Percentiles rank a stretch among this genome's conserved stretches.
Evolutionary conservation across 192 early-diverging fungal genomes (phyloP).

Genomic region (Coemansia sp.): DNA sequence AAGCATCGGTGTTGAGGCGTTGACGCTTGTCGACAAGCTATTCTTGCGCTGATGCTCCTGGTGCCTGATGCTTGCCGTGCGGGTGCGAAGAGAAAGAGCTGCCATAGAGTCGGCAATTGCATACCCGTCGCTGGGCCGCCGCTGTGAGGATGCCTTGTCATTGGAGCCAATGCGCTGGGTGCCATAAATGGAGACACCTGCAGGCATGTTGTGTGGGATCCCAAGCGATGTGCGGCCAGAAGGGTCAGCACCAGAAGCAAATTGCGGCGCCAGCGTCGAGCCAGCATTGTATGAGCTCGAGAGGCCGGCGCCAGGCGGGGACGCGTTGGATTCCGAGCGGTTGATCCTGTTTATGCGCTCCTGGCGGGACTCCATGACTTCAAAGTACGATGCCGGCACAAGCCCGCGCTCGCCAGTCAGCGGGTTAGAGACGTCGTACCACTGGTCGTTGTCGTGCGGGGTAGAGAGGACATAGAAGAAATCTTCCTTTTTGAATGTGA

Average conservation of each 20-base stretch:
- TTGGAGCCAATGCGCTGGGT: conserved; percentile 12
- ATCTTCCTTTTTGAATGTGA: conserved; percentile 76
- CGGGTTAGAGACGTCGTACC: conserved; percentile 79
- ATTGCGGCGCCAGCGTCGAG: conserved; percentile 5
- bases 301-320: conserved; percentile 6
- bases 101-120: conserved; percentile 20
- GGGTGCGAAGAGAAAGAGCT: conserved; percentile 37
- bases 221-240: conserved; percentile 25
- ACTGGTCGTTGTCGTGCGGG: conserved; percentile 68
- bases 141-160: conserved; percentile 23
- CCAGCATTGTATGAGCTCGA: conserved; percentile 10
- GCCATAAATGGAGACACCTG: conserved; percentile 4
- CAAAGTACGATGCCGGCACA: conserved; percentile 74
- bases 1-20: conserved; percentile 26
- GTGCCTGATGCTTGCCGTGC: conserved; percentile 51
- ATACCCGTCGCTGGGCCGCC: conserved; percentile 32
- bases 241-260: neutral
- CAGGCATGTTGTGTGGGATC: conserved; percentile 31
- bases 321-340: conserved; percentile 47
- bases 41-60: conserved; percentile 30
- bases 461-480: conserved; percentile 75
- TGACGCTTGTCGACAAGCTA: conserved; percentile 1
- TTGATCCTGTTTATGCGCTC: conserved; percentile 54
- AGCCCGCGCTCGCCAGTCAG: conserved; percentile 69
- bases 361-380: conserved; percentile 61